phyloP scores from a whole-genome alignment of 2,329 filamentous ascomycete species.

The Thermothelomyces thermophilus region DNA sequence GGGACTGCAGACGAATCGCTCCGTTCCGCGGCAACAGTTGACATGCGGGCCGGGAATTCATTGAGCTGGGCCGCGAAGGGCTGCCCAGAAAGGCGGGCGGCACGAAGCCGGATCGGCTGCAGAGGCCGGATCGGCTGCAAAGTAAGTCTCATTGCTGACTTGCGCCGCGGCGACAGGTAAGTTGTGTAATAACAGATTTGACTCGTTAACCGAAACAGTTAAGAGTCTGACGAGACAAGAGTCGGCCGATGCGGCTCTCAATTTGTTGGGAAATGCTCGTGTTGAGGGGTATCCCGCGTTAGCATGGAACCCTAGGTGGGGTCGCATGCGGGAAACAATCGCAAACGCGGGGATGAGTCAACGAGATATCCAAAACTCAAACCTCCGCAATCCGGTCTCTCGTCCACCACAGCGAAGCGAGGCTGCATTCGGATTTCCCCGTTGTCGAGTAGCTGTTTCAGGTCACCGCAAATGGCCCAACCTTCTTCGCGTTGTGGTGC shows the following conservation, averaged over 20 bases:
- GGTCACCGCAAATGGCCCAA: too few species aligned
- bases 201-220: not conserved
- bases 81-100: not conserved
- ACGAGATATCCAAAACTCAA: not conserved
- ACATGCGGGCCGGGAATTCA: constrained; percentile 4
- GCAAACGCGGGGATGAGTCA: constrained; percentile 6
- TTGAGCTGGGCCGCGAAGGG: not conserved
- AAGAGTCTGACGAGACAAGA: not conserved
- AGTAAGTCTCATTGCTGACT: constrained; percentile 3
- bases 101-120: too few species aligned
- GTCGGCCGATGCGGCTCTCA: not conserved
- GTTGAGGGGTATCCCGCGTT: constrained; percentile 11
- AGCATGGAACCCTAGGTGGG: constrained; percentile 13
- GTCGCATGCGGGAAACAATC: constrained; percentile 1
- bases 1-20: not conserved
- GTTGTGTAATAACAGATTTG: not conserved
- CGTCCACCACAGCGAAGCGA: too few species aligned
- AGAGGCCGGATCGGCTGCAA: not conserved
- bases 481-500: too few species aligned
- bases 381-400: not conserved
- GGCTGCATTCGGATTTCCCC: too few species aligned
- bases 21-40: constrained; percentile 7
- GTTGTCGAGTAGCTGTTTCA: too few species aligned
- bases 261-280: constrained; percentile 11
- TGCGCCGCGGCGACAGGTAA: not conserved